These are phyloP conservation scores for Cryptococcus wingfieldii DNA, from an alignment of 1,284 basidiomycete genomes.

Conservation along the genomic window DNA sequence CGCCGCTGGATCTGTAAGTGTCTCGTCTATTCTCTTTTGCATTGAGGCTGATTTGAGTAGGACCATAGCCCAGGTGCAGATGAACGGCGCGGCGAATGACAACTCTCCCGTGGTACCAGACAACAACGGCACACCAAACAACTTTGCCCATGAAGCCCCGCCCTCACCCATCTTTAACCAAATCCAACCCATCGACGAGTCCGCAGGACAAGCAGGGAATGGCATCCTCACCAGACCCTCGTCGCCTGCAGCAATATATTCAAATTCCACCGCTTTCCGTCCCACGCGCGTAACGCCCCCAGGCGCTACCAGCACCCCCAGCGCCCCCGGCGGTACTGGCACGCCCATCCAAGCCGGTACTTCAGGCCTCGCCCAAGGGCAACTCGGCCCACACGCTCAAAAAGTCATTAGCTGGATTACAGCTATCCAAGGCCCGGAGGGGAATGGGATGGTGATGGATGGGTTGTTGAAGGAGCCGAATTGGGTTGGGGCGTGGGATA, in stretches of 20 bases:
- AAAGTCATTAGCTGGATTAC: constrained; percentile 29
- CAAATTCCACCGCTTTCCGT: too few relatives aligned
- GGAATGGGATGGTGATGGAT: constrained; percentile 28
- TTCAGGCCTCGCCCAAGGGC: background rate
- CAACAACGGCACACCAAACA: too few relatives aligned
- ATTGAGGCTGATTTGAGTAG: background rate
- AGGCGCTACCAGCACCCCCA: too few relatives aligned
- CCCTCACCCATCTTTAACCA: background rate
- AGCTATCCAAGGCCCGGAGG: constrained; percentile 10
- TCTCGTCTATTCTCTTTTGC: background rate
- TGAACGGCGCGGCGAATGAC: background rate
- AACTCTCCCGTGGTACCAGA: background rate
- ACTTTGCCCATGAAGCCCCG: background rate
- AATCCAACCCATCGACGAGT: background rate
- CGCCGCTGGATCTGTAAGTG: constrained; percentile 10
- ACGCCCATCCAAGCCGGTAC: too few relatives aligned
- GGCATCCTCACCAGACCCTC: too few relatives aligned
- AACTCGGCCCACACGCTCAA: constrained; percentile 2
- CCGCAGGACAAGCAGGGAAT: background rate
- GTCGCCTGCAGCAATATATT: too few relatives aligned
- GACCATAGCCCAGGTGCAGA: background rate
- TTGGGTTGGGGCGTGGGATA: constrained; percentile 35
- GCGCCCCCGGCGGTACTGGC: too few relatives aligned
- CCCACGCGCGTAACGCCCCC: too few relatives aligned
- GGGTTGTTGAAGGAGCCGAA: constrained; percentile 37